Percentiles rank a stretch among this genome's conserved stretches.
Conservation (phyloP, 352 stramenopile species). For the Nothophytophthora sp. region DNA sequence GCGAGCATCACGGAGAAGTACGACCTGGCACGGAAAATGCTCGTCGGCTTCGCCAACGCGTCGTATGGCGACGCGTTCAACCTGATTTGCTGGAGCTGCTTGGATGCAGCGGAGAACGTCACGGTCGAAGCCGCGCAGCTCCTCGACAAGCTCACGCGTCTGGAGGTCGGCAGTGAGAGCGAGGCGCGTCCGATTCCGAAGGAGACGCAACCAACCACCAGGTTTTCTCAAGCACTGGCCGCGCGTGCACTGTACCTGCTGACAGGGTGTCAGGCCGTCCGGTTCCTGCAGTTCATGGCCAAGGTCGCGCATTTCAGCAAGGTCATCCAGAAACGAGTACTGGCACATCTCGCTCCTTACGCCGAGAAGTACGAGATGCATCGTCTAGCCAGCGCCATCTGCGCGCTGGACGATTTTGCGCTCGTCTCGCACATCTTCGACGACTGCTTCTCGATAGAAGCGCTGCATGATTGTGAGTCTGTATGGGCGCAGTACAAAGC, state of each 20-base stretch:
- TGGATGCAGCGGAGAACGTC: constrained; percentile 66
- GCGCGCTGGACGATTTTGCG: constrained; percentile 42
- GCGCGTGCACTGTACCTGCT: constrained; percentile 55
- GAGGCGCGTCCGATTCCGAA: neutral
- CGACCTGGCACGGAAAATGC: constrained; percentile 48
- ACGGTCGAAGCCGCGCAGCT: constrained; percentile 66
- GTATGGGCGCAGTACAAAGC: constrained; percentile 63
- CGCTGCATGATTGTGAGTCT: constrained; percentile 21
- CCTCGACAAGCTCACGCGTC: constrained; percentile 55
- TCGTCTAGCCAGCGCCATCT: constrained; percentile 48
- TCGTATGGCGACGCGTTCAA: constrained; percentile 62
- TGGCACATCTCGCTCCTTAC: constrained; percentile 44
- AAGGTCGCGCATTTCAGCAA: constrained; percentile 70
- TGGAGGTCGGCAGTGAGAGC: constrained; percentile 2
- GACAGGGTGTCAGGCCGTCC: constrained; percentile 50
- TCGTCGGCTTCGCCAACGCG: constrained; percentile 48
- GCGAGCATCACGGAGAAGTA: constrained; percentile 61
- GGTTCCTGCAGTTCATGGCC: constrained; percentile 69
- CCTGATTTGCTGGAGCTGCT: constrained; percentile 69
- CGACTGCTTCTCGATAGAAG: constrained; percentile 22
- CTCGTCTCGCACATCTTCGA: constrained; percentile 42
- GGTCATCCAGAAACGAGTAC: constrained; percentile 45
- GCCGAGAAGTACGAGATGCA: constrained; percentile 47
- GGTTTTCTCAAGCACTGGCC: constrained; percentile 17
- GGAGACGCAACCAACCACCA: neutral